phyloP scores from a whole-genome alignment of 208 protist genomes.

The Trypanosomatidae sp. region DNA sequence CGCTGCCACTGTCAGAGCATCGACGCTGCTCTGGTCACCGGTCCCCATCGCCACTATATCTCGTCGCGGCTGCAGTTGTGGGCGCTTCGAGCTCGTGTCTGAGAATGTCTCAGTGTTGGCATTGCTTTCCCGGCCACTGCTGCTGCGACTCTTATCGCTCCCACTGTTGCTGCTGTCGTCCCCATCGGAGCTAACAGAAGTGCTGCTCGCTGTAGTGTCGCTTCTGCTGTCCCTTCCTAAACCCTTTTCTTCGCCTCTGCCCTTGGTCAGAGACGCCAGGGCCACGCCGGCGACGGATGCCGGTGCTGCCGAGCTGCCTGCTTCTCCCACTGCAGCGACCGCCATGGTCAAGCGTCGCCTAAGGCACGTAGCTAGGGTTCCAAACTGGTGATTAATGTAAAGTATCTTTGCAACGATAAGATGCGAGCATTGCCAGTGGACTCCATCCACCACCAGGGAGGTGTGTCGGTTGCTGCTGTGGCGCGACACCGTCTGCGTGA shows the following conservation, averaged over 20 bases:
- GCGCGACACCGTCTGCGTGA: constrained; percentile 40
- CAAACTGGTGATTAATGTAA: constrained; percentile 43
- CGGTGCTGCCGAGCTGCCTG: background rate
- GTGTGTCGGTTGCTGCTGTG: constrained; percentile 52
- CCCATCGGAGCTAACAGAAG: background rate
- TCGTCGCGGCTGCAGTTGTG: background rate
- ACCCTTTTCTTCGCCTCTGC: background rate
- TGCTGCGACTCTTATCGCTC: background rate
- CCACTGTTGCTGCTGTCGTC: background rate
- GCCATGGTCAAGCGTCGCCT: constrained; percentile 13
- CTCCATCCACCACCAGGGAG: constrained; percentile 41
- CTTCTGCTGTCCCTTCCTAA: background rate
- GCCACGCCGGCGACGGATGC: background rate
- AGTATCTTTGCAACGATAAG: constrained; percentile 60
- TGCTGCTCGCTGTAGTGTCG: background rate
- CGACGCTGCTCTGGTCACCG: constrained; percentile 3
- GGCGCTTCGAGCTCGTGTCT: background rate
- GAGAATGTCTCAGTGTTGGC: constrained; percentile 3
- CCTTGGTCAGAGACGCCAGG: background rate
- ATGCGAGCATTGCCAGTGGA: constrained; percentile 61
- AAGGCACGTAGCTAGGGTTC: constrained; percentile 9
- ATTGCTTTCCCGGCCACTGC: constrained; percentile 2
- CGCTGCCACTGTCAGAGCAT: constrained; percentile 8
- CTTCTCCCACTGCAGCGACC: constrained; percentile 1
- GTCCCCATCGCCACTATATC: background rate